Evolutionary conservation across 2,329 filamentous ascomycete genomes (phyloP).

Genomic region (Curvularia sp.): DNA sequence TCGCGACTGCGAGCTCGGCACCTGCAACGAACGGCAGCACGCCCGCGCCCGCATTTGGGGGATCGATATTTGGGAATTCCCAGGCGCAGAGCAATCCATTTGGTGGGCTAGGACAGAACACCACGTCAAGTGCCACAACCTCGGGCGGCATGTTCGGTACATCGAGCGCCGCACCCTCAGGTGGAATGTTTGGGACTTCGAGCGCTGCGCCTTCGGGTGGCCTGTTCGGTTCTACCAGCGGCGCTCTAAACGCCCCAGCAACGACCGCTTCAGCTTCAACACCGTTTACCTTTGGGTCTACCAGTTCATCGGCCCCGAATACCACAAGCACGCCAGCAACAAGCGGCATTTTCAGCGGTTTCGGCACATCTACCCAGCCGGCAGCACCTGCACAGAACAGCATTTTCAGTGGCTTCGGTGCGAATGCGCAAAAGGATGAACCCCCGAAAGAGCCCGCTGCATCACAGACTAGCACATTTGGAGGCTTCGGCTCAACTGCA

Average conservation of each 20-base stretch:
- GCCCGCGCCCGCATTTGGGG: constrained; percentile 27
- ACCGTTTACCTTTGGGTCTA: constrained; percentile 27
- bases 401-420: constrained; percentile 26
- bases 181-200: constrained; percentile 28
- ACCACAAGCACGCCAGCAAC: constrained; percentile 24
- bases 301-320: constrained; percentile 23
- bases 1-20: constrained; percentile 27
- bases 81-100: constrained; percentile 33
- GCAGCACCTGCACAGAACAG: constrained; percentile 12
- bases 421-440: constrained; percentile 17
- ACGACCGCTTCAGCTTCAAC: constrained; percentile 26
- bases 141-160: constrained; percentile 26
- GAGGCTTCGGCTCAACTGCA: constrained; percentile 28
- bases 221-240: constrained; percentile 25
- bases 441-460: constrained; percentile 13
- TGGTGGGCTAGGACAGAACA: constrained; percentile 29
- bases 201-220: constrained; percentile 22
- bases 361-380: constrained; percentile 12
- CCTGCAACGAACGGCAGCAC: constrained; percentile 34
- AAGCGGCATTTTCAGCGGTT: constrained; percentile 20
- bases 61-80: constrained; percentile 22
- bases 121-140: constrained; percentile 6
- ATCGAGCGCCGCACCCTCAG: constrained; percentile 14
- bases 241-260: constrained; percentile 23
- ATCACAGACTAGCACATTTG: constrained; percentile 23